phyloP scores from a whole-genome alignment of 257 asterid species.

The Fraxinus excelsior region DNA sequence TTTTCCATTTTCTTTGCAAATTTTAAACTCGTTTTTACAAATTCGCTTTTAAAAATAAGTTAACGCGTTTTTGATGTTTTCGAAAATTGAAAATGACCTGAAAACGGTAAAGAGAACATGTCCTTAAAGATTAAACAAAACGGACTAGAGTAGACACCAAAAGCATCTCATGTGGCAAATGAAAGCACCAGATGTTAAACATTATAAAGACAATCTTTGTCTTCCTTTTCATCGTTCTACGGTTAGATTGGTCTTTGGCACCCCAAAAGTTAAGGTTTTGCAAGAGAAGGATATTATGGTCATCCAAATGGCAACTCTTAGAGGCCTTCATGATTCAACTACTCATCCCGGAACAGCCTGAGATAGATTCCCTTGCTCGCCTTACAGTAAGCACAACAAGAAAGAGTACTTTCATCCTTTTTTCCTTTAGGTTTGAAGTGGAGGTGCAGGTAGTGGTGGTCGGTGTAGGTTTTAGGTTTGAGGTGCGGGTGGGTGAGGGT shows the following conservation, averaged over 20 bases:
- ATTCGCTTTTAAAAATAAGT: no score
- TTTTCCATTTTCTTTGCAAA: no score
- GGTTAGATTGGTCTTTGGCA: not conserved
- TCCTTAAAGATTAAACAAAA: no score
- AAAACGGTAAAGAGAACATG: no score
- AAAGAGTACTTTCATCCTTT: constrained; percentile 32
- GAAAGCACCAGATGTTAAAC: constrained; percentile 13
- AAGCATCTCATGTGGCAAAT: not conserved
- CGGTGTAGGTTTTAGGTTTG: no score
- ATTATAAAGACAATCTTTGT: not conserved
- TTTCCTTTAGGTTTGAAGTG: no score
- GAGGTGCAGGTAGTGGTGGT: no score
- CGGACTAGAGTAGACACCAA: not conserved
- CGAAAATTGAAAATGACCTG: no score
- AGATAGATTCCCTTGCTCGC: constrained; percentile 58
- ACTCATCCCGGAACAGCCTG: constrained; percentile 28
- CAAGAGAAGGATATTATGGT: constrained; percentile 3
- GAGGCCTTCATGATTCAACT: constrained; percentile 51
- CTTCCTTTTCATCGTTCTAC: not conserved
- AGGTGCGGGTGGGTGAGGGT: no score
- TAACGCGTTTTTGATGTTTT: no score
- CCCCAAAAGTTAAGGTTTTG: constrained; percentile 34
- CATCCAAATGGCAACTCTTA: constrained; percentile 55
- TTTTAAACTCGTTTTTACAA: no score
- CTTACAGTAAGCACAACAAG: constrained; percentile 71